phyloP scores from a whole-genome alignment of 805 yeast genomes.

The Candida nanaspora region DNA sequence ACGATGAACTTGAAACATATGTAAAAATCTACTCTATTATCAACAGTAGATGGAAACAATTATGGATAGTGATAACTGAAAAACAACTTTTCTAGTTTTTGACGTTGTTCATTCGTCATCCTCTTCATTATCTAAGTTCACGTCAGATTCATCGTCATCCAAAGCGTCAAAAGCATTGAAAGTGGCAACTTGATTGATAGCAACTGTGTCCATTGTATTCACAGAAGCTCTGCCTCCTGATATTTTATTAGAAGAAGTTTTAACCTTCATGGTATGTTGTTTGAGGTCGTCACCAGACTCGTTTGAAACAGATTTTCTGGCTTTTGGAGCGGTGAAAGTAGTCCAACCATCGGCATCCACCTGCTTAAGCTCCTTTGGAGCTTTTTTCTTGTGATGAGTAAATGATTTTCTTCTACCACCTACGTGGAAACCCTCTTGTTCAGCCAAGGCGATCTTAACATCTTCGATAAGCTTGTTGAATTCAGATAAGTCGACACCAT shows the following conservation, averaged over 20 bases:
- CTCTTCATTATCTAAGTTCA: no score
- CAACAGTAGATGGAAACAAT: no score
- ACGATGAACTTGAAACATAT: no score
- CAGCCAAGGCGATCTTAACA: conserved; percentile 39
- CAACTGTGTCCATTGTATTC: conserved; percentile 62
- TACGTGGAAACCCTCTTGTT: conserved; percentile 15
- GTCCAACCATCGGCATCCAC: conserved; percentile 85
- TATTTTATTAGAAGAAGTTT: conserved; percentile 69
- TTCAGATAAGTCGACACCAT: conserved; percentile 54
- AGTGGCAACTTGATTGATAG: conserved; percentile 56
- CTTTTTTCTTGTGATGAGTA: conserved; percentile 39
- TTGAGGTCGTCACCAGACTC: conserved; percentile 41
- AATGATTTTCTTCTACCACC: conserved; percentile 62
- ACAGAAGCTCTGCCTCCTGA: conserved; percentile 62
- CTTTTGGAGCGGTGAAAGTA: conserved; percentile 43
- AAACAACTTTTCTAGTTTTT: no score
- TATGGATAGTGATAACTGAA: no score
- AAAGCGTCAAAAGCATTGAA: conserved; percentile 83
- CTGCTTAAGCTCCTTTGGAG: conserved; percentile 37
- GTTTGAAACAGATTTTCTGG: conserved; percentile 38
- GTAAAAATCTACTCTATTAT: no score
- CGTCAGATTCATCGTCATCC: conserved; percentile 49
- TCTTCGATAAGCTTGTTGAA: conserved; percentile 62
- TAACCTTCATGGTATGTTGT: conserved; percentile 46
- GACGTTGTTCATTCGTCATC: no score